Conservation (phyloP, 2,329 filamentous ascomycete species). For the Calonectria fujianensis region DNA sequence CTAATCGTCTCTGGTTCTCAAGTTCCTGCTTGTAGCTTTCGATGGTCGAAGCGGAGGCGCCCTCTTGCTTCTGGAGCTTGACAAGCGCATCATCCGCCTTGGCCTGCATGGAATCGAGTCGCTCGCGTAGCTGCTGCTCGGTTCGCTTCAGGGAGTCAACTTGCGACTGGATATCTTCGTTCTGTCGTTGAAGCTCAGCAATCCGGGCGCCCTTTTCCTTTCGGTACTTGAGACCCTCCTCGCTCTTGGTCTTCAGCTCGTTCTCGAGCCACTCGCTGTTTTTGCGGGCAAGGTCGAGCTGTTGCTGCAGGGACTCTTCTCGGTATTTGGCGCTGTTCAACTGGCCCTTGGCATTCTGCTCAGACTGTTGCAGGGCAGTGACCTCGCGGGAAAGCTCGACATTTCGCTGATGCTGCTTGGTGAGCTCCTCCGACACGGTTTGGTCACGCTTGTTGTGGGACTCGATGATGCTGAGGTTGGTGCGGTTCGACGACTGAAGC, state of each 20-base stretch:
- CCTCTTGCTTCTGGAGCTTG: conserved; percentile 89
- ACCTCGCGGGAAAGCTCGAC: conserved; percentile 89
- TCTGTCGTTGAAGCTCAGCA: conserved; percentile 89
- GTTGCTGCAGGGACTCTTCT: conserved; percentile 92
- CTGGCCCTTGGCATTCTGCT: conserved; percentile 87
- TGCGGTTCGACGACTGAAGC: conserved; percentile 93
- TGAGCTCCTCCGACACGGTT: conserved; percentile 88
- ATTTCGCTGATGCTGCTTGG: conserved; percentile 91
- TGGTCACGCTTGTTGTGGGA: conserved; percentile 92
- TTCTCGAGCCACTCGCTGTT: conserved; percentile 95
- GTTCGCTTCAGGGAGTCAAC: conserved; percentile 86
- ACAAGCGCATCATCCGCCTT: conserved; percentile 90
- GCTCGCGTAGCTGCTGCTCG: conserved; percentile 86
- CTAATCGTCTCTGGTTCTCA: conserved; percentile 86
- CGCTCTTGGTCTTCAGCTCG: conserved; percentile 92
- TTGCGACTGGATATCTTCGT: conserved; percentile 87
- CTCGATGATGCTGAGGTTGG: conserved; percentile 91
- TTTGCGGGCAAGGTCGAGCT: conserved; percentile 89
- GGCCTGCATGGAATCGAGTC: conserved; percentile 87
- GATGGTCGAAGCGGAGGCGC: conserved; percentile 86
- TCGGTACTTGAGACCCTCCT: conserved; percentile 90
- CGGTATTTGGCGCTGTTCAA: conserved; percentile 90
- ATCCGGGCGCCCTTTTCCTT: conserved; percentile 96
- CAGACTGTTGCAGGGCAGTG: conserved; percentile 85
- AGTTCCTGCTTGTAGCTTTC: conserved; percentile 92